Evolutionary conservation across 169 alveolate species (phyloP), one percentile per base, ranked within the genome.

Genomic region (Eimeria falciformis): DNA sequence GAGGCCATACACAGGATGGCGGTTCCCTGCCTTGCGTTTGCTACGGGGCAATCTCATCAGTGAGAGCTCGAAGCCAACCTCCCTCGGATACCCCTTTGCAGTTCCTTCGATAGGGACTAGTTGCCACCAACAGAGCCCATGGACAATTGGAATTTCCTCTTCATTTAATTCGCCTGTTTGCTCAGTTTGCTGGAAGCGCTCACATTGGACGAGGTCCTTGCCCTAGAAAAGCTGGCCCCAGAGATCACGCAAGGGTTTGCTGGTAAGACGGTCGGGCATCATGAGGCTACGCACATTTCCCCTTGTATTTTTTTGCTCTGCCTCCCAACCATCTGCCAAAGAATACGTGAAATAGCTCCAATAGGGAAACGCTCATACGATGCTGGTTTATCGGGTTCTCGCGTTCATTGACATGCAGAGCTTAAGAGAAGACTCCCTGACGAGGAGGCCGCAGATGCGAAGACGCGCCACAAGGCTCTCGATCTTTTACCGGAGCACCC

Each of bases 181-280:
- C 18, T n/a, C 71, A 89, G 93, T 45, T 53, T 89, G 68, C 82
- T 89, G 5, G 93, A 89, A 71, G 82, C 68, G 3, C 58, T 89
- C 37, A 66, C 93, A 17, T 75, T 89, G 93, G 93, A 73, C 3
- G 93, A 89, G 75, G 93, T 89, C 23, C 55, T 89, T 71, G 90
- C 81, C 9, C 23, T 73, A n/a, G 93, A 89, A 47, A 62, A 50
- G 18, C 89, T 89, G 66, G 75, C 62, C 18, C 90, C 89, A 5
- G 93, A 89, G 40, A 89, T 89, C 0, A 88, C 82, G 56, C 27
- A 77, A 62, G 93, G 81, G 14, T 89, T 89, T 45, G 79, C 69
- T 43, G 90, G 93, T 89, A 14, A 7, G 78, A 11, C 47, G 27
- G 14, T 9, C n/a, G 62, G 14, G 62, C 14, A 50, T 50, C 9